A percentile compares a stretch with the other conserved stretches of the same genome.
phyloP scores from a whole-genome alignment of 108 stramenopile genomes.

The Skeletonema grethae region DNA sequence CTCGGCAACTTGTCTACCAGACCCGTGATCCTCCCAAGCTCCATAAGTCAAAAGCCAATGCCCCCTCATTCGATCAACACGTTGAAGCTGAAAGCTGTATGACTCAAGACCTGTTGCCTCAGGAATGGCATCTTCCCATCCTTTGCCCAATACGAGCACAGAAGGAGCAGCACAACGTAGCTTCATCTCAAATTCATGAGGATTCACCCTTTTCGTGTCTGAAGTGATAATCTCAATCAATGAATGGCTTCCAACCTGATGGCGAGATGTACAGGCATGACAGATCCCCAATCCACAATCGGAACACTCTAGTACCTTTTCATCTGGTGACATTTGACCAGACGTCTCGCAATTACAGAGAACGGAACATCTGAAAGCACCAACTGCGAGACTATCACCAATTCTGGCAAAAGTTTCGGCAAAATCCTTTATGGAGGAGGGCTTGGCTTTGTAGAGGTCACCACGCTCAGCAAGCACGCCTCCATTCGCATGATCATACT shows the following conservation, averaged over 20 bases:
- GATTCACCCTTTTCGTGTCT: constrained; percentile 28
- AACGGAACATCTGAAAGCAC: constrained; percentile 33
- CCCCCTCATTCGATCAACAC: constrained; percentile 47
- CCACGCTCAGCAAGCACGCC: constrained; percentile 45
- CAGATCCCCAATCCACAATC: constrained; percentile 51
- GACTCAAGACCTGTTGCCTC: constrained; percentile 44
- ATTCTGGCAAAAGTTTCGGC: constrained; percentile 17
- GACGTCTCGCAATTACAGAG: constrained; percentile 48
- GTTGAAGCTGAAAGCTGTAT: constrained; percentile 55
- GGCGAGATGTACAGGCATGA: constrained; percentile 36
- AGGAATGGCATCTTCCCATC: constrained; percentile 34
- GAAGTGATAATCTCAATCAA: constrained; percentile 33
- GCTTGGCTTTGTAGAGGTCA: constrained; percentile 24
- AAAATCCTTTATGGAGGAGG: constrained; percentile 17
- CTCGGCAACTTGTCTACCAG: constrained; percentile 54
- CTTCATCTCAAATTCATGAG: constrained; percentile 49
- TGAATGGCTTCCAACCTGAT: constrained; percentile 43
- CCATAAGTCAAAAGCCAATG: constrained; percentile 55
- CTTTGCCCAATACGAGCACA: constrained; percentile 32
- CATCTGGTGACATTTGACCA: constrained; percentile 40
- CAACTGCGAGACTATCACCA: constrained; percentile 20
- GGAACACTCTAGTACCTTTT: constrained; percentile 43
- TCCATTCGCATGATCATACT: constrained; percentile 48
- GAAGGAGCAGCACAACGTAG: constrained; percentile 43
- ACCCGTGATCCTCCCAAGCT: constrained; percentile 57